These are phyloP conservation scores for Umbelopsis isabellina DNA, from an alignment of 192 early-diverging fungal species.

Conservation along the genomic window DNA sequence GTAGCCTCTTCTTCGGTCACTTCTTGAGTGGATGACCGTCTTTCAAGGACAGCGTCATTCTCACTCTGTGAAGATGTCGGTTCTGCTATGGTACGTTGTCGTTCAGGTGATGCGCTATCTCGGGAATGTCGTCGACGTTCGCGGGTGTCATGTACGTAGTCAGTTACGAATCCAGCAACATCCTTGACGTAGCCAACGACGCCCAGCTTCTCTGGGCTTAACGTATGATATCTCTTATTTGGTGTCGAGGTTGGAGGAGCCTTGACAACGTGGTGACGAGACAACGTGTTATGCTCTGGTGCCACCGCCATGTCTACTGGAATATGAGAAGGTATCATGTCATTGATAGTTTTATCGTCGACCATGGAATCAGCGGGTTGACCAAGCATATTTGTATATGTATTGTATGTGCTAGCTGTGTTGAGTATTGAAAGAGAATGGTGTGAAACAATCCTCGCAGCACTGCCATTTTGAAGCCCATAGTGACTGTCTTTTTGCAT, in stretches of 20 bases:
- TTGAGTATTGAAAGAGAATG: background rate
- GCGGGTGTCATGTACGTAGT: slow-evolving; percentile 28
- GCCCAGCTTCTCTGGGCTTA: slow-evolving; percentile 44
- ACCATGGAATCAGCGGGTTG: slow-evolving; percentile 13
- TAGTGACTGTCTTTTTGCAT: background rate
- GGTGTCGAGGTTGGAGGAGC: background rate
- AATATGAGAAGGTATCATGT: slow-evolving; percentile 26
- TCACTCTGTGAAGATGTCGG: background rate
- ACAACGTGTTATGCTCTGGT: slow-evolving; percentile 24
- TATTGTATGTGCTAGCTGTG: background rate
- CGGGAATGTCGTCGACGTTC: slow-evolving; percentile 6
- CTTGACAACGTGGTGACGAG: slow-evolving; percentile 23
- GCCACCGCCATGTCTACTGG: slow-evolving; percentile 26
- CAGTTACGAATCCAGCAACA: slow-evolving; percentile 43
- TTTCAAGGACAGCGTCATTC: background rate
- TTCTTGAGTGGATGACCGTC: slow-evolving; percentile 1
- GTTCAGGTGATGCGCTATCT: slow-evolving; percentile 1
- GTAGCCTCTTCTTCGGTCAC: background rate
- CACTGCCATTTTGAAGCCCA: background rate
- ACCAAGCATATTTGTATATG: slow-evolving; percentile 1
- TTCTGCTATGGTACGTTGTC: background rate
- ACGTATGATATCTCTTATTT: slow-evolving; percentile 22
- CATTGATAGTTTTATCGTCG: slow-evolving; percentile 3
- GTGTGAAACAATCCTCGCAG: too few relatives aligned
- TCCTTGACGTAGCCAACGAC: slow-evolving; percentile 45